Conservation (phyloP, 495 filamentous ascomycete species). For the Lineolata rhizophorae region DNA sequence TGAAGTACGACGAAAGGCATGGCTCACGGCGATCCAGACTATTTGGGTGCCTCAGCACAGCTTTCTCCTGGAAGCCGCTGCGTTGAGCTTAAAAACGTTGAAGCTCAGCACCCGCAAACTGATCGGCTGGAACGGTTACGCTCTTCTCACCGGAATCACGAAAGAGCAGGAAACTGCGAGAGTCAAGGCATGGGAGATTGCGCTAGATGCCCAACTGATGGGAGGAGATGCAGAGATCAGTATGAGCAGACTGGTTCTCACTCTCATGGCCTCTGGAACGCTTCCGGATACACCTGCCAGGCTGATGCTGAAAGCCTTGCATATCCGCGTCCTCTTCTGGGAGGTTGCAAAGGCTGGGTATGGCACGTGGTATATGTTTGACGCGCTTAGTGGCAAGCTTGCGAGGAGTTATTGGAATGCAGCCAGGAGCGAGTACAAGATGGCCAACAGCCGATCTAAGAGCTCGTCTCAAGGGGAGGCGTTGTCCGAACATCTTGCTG, state of each 20-base stretch:
- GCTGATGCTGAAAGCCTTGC: slow-evolving; percentile 80
- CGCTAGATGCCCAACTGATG: slow-evolving; percentile 84
- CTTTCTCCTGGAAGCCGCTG: slow-evolving; percentile 65
- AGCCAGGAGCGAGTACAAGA: slow-evolving; percentile 35
- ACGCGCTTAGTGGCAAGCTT: slow-evolving; percentile 41
- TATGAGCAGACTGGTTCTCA: slow-evolving; percentile 67
- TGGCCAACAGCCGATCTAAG: slow-evolving; percentile 12
- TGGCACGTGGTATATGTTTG: slow-evolving; percentile 34
- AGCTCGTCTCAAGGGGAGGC: slow-evolving; percentile 27
- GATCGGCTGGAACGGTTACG: slow-evolving; percentile 54
- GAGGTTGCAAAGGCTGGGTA: slow-evolving; percentile 43
- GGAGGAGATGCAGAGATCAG: slow-evolving; percentile 82
- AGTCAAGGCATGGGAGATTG: slow-evolving; percentile 85
- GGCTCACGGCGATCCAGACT: slow-evolving; percentile 86
- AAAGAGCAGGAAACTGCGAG: slow-evolving; percentile 71
- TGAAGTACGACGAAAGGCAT: slow-evolving; percentile 70
- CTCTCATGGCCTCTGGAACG: slow-evolving; percentile 72
- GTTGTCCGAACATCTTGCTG: slow-evolving; percentile 53
- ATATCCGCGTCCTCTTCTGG: slow-evolving; percentile 75
- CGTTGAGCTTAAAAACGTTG: slow-evolving; percentile 52
- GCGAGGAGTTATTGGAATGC: slow-evolving; percentile 63
- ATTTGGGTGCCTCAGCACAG: slow-evolving; percentile 82
- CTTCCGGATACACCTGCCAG: slow-evolving; percentile 64
- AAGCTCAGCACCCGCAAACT: slow-evolving; percentile 65
- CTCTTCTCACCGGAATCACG: slow-evolving; percentile 54